These are phyloP conservation scores for Phytophthora palmivora DNA, from an alignment of 352 stramenopile genomes.

Conservation along the genomic window DNA sequence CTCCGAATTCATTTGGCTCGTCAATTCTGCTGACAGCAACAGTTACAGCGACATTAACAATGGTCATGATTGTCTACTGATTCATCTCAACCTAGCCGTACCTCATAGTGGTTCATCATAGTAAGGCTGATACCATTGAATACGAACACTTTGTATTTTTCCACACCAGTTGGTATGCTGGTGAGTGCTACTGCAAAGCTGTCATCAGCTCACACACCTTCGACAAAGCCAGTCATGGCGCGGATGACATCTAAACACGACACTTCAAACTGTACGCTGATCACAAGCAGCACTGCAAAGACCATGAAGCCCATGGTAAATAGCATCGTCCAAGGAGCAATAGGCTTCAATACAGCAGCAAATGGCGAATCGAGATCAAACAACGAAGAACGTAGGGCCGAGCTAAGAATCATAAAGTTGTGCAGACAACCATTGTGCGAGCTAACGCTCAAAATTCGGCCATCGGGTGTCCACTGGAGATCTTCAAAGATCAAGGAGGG, in stretches of 20 bases:
- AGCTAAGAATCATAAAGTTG: conserved; percentile 89
- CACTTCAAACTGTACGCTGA: conserved; percentile 59
- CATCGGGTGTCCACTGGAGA: conserved; percentile 89
- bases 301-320: conserved; percentile 69
- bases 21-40: conserved; percentile 10
- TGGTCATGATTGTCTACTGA: conserved; percentile 24
- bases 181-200: too few species aligned
- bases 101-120: too few species aligned
- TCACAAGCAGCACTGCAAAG: conserved; percentile 48
- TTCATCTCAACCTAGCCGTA: background rate
- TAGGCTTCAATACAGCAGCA: conserved; percentile 64
- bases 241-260: conserved; percentile 61
- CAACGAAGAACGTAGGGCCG: conserved; percentile 61
- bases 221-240: conserved; percentile 70
- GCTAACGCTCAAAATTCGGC: conserved; percentile 90
- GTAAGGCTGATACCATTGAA: conserved; percentile 3
- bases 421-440: conserved; percentile 87
- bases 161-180: background rate
- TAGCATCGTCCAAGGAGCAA: conserved; percentile 66
- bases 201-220: conserved; percentile 35
- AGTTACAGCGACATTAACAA: conserved; percentile 3
- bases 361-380: conserved; percentile 69
- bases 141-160: conserved; percentile 1
- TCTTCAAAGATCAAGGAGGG: conserved; percentile 68
- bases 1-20: conserved; percentile 8